Evolutionary conservation across 257 asterid species (phyloP).

Genomic region (Asclepias syriaca): DNA sequence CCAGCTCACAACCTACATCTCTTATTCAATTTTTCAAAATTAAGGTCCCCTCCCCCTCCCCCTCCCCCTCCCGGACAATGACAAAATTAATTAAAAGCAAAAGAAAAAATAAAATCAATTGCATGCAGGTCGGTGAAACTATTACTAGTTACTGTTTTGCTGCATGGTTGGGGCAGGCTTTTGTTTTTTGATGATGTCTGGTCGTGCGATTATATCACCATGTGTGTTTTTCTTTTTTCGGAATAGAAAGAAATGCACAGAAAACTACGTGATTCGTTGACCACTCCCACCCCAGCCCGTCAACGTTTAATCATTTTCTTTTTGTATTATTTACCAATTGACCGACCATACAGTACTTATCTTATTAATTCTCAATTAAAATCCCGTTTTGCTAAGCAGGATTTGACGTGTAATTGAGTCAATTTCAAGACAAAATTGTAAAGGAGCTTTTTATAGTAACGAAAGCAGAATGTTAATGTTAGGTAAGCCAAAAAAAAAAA

Average conservation of each 20-base stretch:
- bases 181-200: background rate
- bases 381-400: background rate
- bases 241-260: conserved; percentile 22
- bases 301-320: conserved; percentile 5
- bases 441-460: background rate
- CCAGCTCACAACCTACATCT: conserved; percentile 10
- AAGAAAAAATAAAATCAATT: background rate
- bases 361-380: background rate
- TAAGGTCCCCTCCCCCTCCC: too few relatives aligned
- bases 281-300: conserved; percentile 10
- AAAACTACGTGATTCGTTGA: conserved; percentile 20
- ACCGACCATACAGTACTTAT: too few relatives aligned
- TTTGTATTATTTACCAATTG: background rate
- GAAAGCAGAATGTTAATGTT: conserved; percentile 22
- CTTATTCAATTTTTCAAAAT: background rate
- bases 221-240: background rate
- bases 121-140: background rate
- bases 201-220: background rate
- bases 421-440: background rate
- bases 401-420: background rate
- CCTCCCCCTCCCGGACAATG: background rate
- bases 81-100: background rate
- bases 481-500: conserved; percentile 7
- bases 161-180: background rate
- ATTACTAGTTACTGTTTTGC: too few relatives aligned